Percentiles rank a stretch among this genome's conserved stretches.
phyloP scores from a whole-genome alignment of 139 green algal genomes.

The Picochlorum sp. region DNA sequence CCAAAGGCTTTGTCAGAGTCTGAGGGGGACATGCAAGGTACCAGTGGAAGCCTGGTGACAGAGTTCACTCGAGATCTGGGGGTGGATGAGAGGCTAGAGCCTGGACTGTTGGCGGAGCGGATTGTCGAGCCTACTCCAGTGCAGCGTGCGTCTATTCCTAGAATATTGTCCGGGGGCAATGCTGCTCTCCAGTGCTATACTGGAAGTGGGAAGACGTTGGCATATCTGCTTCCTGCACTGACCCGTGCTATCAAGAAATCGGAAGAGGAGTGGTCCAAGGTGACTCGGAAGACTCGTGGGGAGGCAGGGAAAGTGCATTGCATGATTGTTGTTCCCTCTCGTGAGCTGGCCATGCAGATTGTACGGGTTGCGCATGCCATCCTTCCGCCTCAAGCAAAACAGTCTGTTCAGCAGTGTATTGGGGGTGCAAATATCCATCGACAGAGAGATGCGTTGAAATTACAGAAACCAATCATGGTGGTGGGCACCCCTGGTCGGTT shows the following conservation, averaged over 20 bases:
- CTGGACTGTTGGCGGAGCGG: not conserved
- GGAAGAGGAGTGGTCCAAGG: conserved; percentile 30
- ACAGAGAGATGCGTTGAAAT: conserved; percentile 73
- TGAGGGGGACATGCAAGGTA: too few species aligned
- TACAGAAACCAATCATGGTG: conserved; percentile 74
- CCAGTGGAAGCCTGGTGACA: too few species aligned
- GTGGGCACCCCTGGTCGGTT: conserved; percentile 92
- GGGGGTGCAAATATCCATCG: conserved; percentile 76
- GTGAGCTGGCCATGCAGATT: conserved; percentile 94
- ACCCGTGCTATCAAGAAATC: conserved; percentile 46
- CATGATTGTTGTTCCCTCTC: conserved; percentile 76
- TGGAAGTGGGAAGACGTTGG: conserved; percentile 91
- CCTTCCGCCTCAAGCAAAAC: conserved; percentile 40
- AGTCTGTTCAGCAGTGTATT: conserved; percentile 88
- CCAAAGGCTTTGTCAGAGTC: too few species aligned
- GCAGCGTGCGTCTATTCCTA: conserved; percentile 57
- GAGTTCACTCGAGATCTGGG: too few species aligned
- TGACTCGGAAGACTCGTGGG: conserved; percentile 18
- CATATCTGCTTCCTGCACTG: conserved; percentile 85
- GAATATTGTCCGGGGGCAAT: conserved; percentile 50
- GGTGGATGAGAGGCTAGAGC: not conserved
- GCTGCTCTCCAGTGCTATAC: conserved; percentile 83
- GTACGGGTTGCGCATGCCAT: conserved; percentile 58
- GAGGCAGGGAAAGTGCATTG: conserved; percentile 26
- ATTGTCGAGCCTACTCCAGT: conserved; percentile 50